Conservation (phyloP, 164 flowering plant species). For the Dillenia suffruticosa region DNA sequence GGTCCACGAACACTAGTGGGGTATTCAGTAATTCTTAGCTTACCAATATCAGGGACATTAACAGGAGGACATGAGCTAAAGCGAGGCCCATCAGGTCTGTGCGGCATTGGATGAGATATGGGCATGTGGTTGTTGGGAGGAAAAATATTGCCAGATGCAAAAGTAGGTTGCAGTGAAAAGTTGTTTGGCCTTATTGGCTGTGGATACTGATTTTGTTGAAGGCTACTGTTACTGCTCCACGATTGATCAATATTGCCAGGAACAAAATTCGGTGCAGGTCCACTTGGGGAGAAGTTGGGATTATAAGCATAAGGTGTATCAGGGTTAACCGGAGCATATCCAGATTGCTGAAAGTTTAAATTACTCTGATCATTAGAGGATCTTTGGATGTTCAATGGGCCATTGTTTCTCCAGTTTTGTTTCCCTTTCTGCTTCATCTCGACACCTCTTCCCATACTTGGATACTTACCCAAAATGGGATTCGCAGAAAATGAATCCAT, state of each 20-base stretch:
- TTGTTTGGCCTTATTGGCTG: conserved; percentile 38
- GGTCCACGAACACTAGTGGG: conserved; percentile 19
- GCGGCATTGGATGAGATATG: conserved; percentile 27
- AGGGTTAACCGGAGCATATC: conserved; percentile 28
- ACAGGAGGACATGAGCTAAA: conserved; percentile 28
- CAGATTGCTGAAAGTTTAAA: conserved; percentile 23
- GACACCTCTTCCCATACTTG: conserved; percentile 22
- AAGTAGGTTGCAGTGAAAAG: conserved; percentile 29
- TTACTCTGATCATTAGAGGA: conserved; percentile 21
- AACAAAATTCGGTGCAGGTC: conserved; percentile 25
- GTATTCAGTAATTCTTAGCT: conserved; percentile 35
- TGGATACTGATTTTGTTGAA: conserved; percentile 32
- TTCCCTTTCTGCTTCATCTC: conserved; percentile 44
- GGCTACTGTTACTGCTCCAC: conserved; percentile 23
- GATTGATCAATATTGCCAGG: conserved; percentile 34
- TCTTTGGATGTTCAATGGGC: conserved; percentile 39
- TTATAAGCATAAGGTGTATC: conserved; percentile 42
- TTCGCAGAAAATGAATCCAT: conserved; percentile 21
- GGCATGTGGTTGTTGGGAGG: conserved; percentile 30
- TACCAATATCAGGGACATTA: conserved; percentile 46
- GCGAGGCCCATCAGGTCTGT: conserved; percentile 34
- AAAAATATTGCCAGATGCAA: conserved; percentile 25
- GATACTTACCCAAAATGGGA: conserved; percentile 20
- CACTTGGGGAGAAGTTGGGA: conserved; percentile 21
- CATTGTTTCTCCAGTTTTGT: conserved; percentile 23